These are phyloP conservation scores for Fusarium chuoi DNA, from an alignment of 2,329 filamentous ascomycete genomes.

Conservation along the genomic window DNA sequence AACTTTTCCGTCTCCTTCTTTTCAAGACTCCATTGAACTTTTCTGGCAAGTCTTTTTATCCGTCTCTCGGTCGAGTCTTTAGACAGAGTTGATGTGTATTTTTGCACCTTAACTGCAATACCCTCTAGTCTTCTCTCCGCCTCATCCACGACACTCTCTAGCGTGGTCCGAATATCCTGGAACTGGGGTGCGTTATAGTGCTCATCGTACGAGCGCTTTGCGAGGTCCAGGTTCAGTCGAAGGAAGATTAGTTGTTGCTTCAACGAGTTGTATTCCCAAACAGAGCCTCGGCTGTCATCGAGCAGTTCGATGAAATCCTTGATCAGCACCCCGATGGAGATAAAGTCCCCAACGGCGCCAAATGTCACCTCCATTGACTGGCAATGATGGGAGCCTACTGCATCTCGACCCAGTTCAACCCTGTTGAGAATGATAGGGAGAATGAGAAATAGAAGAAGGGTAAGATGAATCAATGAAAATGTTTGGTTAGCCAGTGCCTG, in stretches of 20 bases:
- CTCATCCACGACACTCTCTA: background rate
- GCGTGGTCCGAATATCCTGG: background rate
- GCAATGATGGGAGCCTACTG: too few relatives aligned
- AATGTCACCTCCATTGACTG: rapidly evolving
- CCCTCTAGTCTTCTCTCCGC: rapidly evolving
- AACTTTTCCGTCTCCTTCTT: background rate
- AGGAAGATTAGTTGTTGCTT: background rate
- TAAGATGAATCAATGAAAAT: background rate
- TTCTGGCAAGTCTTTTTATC: background rate
- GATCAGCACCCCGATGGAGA: background rate
- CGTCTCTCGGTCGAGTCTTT: rapidly evolving
- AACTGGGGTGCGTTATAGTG: rapidly evolving
- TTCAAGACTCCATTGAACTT: background rate
- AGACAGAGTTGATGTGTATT: rapidly evolving
- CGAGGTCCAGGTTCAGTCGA: background rate
- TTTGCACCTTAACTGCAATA: background rate
- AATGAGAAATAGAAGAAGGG: background rate
- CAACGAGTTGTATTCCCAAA: background rate
- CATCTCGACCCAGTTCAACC: too few relatives aligned
- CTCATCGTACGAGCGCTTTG: background rate
- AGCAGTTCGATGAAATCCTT: background rate
- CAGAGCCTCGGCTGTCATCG: background rate
- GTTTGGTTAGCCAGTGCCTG: background rate
- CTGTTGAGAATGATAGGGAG: background rate
- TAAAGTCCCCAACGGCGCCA: background rate